These are phyloP conservation scores for Pseudopyricularia cyperi DNA, from an alignment of 2,329 filamentous ascomycete species.

Conservation along the genomic window DNA sequence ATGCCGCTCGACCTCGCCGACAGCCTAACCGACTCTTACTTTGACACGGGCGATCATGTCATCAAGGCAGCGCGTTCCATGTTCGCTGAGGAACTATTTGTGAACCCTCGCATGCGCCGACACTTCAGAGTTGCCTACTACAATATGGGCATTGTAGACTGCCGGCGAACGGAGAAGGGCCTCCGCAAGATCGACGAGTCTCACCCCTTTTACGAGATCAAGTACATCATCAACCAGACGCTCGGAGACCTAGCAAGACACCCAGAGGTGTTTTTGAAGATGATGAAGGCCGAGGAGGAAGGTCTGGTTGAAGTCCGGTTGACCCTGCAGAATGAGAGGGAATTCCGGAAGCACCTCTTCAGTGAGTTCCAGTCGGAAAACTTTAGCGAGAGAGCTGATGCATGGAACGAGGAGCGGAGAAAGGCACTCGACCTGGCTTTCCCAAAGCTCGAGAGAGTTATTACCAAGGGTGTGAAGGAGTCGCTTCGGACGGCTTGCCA, in stretches of 20 bases:
- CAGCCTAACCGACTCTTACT: conserved; percentile 57
- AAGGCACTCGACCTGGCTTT: conserved; percentile 76
- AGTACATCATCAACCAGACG: conserved; percentile 85
- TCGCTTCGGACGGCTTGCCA: conserved; percentile 88
- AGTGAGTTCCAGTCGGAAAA: conserved; percentile 87
- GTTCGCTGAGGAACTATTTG: conserved; percentile 81
- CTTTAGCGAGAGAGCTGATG: conserved; percentile 85
- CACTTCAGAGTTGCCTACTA: conserved; percentile 77
- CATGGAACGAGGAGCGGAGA: conserved; percentile 81
- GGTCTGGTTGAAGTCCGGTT: conserved; percentile 80
- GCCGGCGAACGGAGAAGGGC: conserved; percentile 85
- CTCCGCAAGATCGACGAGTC: conserved; percentile 86
- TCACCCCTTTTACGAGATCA: conserved; percentile 95
- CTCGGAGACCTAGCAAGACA: conserved; percentile 68
- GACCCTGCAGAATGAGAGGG: conserved; percentile 59
- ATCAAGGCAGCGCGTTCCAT: conserved; percentile 70
- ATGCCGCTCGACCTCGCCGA: conserved; percentile 83
- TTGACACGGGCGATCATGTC: conserved; percentile 62
- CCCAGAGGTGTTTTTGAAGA: conserved; percentile 86
- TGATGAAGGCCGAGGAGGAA: conserved; percentile 94
- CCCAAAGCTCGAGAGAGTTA: conserved; percentile 67
- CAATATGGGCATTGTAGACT: conserved; percentile 71
- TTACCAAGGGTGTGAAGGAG: conserved; percentile 88
- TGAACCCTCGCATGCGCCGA: conserved; percentile 80
- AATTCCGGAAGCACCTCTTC: conserved; percentile 66